Percentiles rank a stretch among this genome's conserved stretches.
phyloP scores from a whole-genome alignment of 2,329 filamentous ascomycete genomes.

The Catunica adiposa region DNA sequence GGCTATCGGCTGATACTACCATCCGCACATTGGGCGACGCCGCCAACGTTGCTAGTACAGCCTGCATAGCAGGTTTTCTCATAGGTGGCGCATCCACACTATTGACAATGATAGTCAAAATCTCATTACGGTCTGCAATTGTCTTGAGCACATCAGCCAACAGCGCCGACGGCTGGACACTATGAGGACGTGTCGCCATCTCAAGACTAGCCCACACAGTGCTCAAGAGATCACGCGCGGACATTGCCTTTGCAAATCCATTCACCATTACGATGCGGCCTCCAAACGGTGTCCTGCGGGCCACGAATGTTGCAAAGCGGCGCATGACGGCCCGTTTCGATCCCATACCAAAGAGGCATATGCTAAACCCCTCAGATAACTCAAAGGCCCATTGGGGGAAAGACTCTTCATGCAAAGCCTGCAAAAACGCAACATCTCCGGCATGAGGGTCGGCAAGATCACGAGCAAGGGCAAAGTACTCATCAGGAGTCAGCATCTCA shows the following conservation, averaged over 20 bases:
- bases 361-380: conserved; percentile 66
- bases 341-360: conserved; percentile 85
- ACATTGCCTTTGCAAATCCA: conserved; percentile 55
- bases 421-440: conserved; percentile 52
- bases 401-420: conserved; percentile 58
- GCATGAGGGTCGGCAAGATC: conserved; percentile 43
- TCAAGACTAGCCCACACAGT: conserved; percentile 50
- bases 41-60: conserved; percentile 60
- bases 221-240: conserved; percentile 50
- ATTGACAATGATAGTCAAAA: conserved; percentile 59
- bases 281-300: conserved; percentile 24
- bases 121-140: conserved; percentile 32
- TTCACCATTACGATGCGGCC: conserved; percentile 67
- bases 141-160: conserved; percentile 47
- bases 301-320: conserved; percentile 56
- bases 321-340: conserved; percentile 66
- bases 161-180: conserved; percentile 51
- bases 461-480: conserved; percentile 53
- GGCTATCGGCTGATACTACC: conserved; percentile 70
- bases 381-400: conserved; percentile 92
- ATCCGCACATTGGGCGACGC: conserved; percentile 56
- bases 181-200: conserved; percentile 30
- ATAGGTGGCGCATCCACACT: conserved; percentile 70
- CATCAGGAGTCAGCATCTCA: conserved; percentile 69
- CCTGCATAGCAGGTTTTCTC: conserved; percentile 52